Conservation (phyloP, 2,329 filamentous ascomycete genomes). For the Neofusicoccum sp. region DNA sequence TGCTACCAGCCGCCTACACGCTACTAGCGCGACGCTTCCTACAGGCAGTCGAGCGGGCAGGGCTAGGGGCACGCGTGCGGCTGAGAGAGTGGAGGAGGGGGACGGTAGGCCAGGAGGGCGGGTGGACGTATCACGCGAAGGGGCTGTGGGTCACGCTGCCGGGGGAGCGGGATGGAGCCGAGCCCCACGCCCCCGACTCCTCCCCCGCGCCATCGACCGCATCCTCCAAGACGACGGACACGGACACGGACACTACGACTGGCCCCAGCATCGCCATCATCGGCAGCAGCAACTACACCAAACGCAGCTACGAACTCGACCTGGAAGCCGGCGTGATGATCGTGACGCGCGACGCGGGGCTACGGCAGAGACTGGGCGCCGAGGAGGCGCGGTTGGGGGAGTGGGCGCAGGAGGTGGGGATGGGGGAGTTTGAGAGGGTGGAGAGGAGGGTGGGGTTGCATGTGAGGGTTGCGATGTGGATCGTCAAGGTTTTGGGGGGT, state of each 20-base stretch:
- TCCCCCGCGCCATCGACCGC: neutral
- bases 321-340: slow-evolving; percentile 86
- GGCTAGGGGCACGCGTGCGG: slow-evolving; percentile 59
- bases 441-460: slow-evolving; percentile 83
- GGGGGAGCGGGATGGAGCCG: slow-evolving; percentile 24
- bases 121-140: slow-evolving; percentile 98
- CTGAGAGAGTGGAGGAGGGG: slow-evolving; percentile 88
- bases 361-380: slow-evolving; percentile 71
- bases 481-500: slow-evolving; percentile 80
- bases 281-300: slow-evolving; percentile 94
- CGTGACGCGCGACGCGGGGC: slow-evolving; percentile 69
- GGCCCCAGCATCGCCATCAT: slow-evolving; percentile 77
- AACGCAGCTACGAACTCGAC: slow-evolving; percentile 87
- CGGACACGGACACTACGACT: slow-evolving; percentile 29
- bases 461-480: slow-evolving; percentile 90
- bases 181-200: neutral
- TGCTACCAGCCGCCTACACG: slow-evolving; percentile 89
- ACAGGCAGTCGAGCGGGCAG: slow-evolving; percentile 55
- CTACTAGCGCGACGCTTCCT: slow-evolving; percentile 82
- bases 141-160: slow-evolving; percentile 85
- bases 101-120: slow-evolving; percentile 73
- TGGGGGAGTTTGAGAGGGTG: slow-evolving; percentile 74
- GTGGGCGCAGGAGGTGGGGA: slow-evolving; percentile 65
- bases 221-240: slow-evolving; percentile 29
- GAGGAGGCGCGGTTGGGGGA: slow-evolving; percentile 81